Percentiles rank a stretch among this genome's conserved stretches.
phyloP scores from a whole-genome alignment of 805 yeast species.

The Myxozyma mucilagina region DNA sequence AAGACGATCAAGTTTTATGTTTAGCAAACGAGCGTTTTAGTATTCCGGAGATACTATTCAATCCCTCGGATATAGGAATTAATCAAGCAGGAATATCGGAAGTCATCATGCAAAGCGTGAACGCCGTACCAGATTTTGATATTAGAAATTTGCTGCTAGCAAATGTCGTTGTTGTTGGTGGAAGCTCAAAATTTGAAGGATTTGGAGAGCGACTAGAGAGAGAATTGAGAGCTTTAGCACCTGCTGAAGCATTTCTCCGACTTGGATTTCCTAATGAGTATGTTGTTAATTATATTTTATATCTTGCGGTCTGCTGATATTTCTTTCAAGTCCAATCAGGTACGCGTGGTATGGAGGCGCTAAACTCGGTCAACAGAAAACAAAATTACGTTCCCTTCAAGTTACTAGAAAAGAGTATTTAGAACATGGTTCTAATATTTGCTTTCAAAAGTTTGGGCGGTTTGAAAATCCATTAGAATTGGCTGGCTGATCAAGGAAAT shows the following conservation, averaged over 20 bases:
- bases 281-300: conserved; percentile 1
- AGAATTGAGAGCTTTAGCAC: conserved; percentile 42
- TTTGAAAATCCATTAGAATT: not conserved
- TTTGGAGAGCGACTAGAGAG: conserved; percentile 56
- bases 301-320: not conserved
- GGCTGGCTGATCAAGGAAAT: not conserved
- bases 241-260: conserved; percentile 38
- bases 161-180: conserved; percentile 81
- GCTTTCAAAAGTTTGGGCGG: conserved; percentile 17
- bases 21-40: conserved; percentile 84
- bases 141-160: conserved; percentile 69
- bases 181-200: conserved; percentile 70
- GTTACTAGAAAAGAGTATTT: conserved; percentile 77
- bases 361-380: conserved; percentile 44
- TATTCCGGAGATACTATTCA: conserved; percentile 82
- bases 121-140: conserved; percentile 62
- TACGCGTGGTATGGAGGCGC: conserved; percentile 63
- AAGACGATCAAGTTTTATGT: conserved; percentile 56
- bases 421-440: conserved; percentile 63
- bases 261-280: conserved; percentile 38
- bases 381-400: conserved; percentile 49
- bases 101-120: conserved; percentile 65
- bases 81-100: conserved; percentile 77
- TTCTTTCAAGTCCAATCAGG: conserved; percentile 41
- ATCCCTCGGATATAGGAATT: conserved; percentile 78